Percentiles rank a stretch among this genome's conserved stretches.
These are phyloP conservation scores for Aspergillus fijiensis DNA, from an alignment of 2,329 filamentous ascomycete species.

Conservation along the genomic window DNA sequence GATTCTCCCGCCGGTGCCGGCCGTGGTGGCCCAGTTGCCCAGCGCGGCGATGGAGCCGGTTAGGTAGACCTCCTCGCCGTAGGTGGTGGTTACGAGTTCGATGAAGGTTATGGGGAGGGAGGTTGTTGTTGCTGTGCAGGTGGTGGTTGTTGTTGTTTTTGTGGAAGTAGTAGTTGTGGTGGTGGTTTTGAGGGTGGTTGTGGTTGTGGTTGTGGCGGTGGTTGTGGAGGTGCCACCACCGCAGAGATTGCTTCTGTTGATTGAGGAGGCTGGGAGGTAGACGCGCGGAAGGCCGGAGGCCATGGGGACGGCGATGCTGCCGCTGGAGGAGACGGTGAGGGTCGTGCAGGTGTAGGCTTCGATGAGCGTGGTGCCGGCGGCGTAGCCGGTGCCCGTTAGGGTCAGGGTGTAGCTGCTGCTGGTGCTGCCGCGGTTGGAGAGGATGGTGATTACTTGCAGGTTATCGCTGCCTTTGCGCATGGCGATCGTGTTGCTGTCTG, in stretches of 20 bases:
- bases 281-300: slow-evolving; percentile 45
- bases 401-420: slow-evolving; percentile 29
- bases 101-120: slow-evolving; percentile 62
- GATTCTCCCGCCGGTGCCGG: slow-evolving; percentile 43
- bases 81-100: slow-evolving; percentile 56
- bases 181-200: background rate
- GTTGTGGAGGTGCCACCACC: slow-evolving; percentile 8
- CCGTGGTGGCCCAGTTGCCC: slow-evolving; percentile 60
- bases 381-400: slow-evolving; percentile 25
- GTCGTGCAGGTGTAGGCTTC: slow-evolving; percentile 42
- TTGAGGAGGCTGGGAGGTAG: slow-evolving; percentile 19
- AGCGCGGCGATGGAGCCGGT: slow-evolving; percentile 60
- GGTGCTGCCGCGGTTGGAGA: slow-evolving; percentile 43
- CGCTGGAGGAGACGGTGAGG: slow-evolving; percentile 44
- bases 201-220: slow-evolving; percentile 7
- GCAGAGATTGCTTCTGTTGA: slow-evolving; percentile 14
- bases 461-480: slow-evolving; percentile 47
- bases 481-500: slow-evolving; percentile 45
- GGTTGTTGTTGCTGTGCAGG: slow-evolving; percentile 18
- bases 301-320: slow-evolving; percentile 48
- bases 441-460: slow-evolving; percentile 40
- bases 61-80: slow-evolving; percentile 66
- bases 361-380: slow-evolving; percentile 24
- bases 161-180: slow-evolving; percentile 7
- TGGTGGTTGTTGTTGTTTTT: slow-evolving; percentile 17